phyloP scores from a whole-genome alignment of 2,329 filamentous ascomycete genomes.

The Colletotrichum shisoi region DNA sequence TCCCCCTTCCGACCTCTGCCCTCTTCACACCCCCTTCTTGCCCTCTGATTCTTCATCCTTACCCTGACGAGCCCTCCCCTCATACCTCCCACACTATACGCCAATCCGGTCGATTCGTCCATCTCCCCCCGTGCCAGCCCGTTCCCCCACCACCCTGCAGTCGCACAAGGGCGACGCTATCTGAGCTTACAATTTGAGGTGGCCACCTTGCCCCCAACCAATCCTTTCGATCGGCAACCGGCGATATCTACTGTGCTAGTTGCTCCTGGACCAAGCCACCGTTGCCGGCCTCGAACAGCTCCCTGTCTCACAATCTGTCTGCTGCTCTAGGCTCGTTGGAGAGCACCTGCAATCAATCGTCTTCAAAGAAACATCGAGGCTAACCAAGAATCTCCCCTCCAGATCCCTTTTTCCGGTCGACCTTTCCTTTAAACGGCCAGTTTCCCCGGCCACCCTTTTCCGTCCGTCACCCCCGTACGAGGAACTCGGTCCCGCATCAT shows the following conservation, averaged over 20 bases:
- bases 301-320: slow-evolving; percentile 26
- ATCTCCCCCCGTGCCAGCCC: slow-evolving; percentile 43
- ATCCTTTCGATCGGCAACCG: slow-evolving; percentile 36
- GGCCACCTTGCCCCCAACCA: too few species aligned
- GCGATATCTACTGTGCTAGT: slow-evolving; percentile 42
- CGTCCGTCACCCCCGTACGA: slow-evolving; percentile 44
- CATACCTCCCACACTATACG: neutral
- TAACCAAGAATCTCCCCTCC: slow-evolving; percentile 49
- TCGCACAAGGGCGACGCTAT: slow-evolving; percentile 38
- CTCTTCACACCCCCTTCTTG: slow-evolving; percentile 43
- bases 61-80: slow-evolving; percentile 26
- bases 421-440: slow-evolving; percentile 57
- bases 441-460: slow-evolving; percentile 54
- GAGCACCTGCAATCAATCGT: slow-evolving; percentile 37
- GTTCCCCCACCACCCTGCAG: slow-evolving; percentile 35
- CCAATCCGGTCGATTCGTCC: slow-evolving; percentile 36
- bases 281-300: slow-evolving; percentile 23
- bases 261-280: slow-evolving; percentile 38
- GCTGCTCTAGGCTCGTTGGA: slow-evolving; percentile 34
- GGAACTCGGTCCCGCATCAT: slow-evolving; percentile 51
- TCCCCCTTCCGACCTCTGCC: slow-evolving; percentile 7
- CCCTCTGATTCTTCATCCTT: slow-evolving; percentile 35
- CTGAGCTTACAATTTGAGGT: slow-evolving; percentile 16
- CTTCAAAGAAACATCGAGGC: slow-evolving; percentile 41
- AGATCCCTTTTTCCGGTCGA: slow-evolving; percentile 54